A percentile compares a stretch with the other conserved stretches of the same genome.
These are phyloP conservation scores for Solanum lignicaule DNA, from an alignment of 257 asterid species.

Conservation along the genomic window DNA sequence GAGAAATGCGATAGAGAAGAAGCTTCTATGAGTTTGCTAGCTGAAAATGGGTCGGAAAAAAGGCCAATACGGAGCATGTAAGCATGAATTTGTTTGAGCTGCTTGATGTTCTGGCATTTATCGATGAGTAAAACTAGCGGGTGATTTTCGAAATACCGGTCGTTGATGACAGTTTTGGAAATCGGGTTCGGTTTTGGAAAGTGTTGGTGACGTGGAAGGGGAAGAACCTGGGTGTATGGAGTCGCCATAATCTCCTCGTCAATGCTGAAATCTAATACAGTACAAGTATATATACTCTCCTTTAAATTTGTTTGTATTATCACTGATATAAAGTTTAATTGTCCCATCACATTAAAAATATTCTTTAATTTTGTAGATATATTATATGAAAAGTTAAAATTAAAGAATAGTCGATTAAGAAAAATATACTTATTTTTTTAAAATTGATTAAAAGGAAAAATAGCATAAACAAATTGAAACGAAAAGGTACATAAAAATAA, in stretches of 20 bases:
- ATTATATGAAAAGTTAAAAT: not conserved
- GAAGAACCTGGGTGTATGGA: conserved; percentile 9
- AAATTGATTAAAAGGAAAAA: not conserved
- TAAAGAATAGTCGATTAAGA: not conserved
- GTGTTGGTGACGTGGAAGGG: not conserved
- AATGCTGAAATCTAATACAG: not conserved
- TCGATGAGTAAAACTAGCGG: conserved; percentile 40
- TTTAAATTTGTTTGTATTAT: not conserved
- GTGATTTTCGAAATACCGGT: conserved; percentile 47
- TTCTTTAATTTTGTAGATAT: not conserved
- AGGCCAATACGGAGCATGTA: conserved; percentile 65
- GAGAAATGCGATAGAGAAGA: conserved; percentile 38
- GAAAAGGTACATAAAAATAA: not conserved
- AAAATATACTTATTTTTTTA: no score
- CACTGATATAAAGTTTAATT: no score
- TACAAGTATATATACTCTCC: not conserved
- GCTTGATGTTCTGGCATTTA: conserved; percentile 31
- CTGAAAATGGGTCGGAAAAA: conserved; percentile 52
- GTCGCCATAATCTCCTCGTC: conserved; percentile 25
- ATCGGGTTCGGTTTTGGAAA: conserved; percentile 2
- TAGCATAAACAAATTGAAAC: no score
- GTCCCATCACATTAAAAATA: not conserved
- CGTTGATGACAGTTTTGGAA: conserved; percentile 25
- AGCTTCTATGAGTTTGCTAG: conserved; percentile 61
- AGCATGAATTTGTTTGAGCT: conserved; percentile 67